Evolutionary conservation across 1,284 basidiomycete species (phyloP).

Genomic region (Malassezia yamatoensis): DNA sequence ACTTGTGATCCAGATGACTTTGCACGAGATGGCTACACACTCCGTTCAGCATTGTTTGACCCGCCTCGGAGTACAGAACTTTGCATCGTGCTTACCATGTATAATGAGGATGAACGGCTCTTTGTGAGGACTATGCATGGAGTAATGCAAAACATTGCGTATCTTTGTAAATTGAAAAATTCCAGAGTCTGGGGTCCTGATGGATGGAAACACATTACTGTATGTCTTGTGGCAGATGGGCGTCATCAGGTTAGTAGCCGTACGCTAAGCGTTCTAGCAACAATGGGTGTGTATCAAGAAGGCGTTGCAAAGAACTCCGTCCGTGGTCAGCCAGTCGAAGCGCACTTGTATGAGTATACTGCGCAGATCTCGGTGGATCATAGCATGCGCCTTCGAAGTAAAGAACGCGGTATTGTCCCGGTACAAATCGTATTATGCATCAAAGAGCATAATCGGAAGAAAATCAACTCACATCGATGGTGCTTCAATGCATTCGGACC

Average conservation of each 20-base stretch:
- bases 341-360: conserved; percentile 91
- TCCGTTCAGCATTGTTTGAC: conserved; percentile 70
- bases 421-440: conserved; percentile 46
- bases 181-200: conserved; percentile 91
- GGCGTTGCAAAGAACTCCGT: conserved; percentile 80
- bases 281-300: conserved; percentile 55
- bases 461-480: conserved; percentile 78
- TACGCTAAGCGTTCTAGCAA: conserved; percentile 69
- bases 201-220: conserved; percentile 75
- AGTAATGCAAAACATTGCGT: conserved; percentile 60
- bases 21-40: conserved; percentile 65
- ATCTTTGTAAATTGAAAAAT: conserved; percentile 77
- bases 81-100: conserved; percentile 73
- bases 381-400: conserved; percentile 81
- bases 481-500: conserved; percentile 30
- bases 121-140: conserved; percentile 92
- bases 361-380: conserved; percentile 79
- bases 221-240: conserved; percentile 76
- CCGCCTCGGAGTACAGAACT: conserved; percentile 67
- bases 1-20: conserved; percentile 68
- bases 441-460: conserved; percentile 47
- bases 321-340: conserved; percentile 75
- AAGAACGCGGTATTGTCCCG: conserved; percentile 65
- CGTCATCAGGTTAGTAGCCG: conserved; percentile 83
- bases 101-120: conserved; percentile 79